Percentiles rank a stretch among this genome's conserved stretches.
Conservation (phyloP, 2,329 filamentous ascomycete genomes). For the Byssothecium circinans region DNA sequence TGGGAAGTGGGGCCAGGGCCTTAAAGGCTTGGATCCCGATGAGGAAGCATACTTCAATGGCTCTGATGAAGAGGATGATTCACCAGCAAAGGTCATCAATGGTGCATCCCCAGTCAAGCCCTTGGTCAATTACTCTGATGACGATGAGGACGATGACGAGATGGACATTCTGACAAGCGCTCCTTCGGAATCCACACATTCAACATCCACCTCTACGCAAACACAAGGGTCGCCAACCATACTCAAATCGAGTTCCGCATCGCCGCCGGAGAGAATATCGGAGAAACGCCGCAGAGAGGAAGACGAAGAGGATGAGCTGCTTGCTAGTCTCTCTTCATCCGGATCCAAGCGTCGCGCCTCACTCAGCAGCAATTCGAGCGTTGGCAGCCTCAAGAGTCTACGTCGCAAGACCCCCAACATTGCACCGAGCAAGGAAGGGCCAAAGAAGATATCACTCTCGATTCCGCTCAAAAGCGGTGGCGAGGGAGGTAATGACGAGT, state of each 20-base stretch:
- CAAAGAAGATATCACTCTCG: constrained; percentile 47
- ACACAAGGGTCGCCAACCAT: constrained; percentile 27
- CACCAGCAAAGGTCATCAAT: constrained; percentile 52
- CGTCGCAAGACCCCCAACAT: constrained; percentile 48
- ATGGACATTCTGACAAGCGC: constrained; percentile 57
- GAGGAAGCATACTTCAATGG: constrained; percentile 95
- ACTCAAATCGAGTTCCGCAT: constrained; percentile 23
- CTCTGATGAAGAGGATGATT: constrained; percentile 75
- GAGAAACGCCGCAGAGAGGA: constrained; percentile 92
- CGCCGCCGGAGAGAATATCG: constrained; percentile 71
- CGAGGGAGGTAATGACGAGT: constrained; percentile 36
- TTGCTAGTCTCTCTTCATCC: constrained; percentile 74
- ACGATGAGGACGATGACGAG: constrained; percentile 69
- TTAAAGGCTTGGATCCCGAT: constrained; percentile 80
- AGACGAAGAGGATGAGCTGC: constrained; percentile 80
- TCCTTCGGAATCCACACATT: constrained; percentile 35
- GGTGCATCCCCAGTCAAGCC: constrained; percentile 65
- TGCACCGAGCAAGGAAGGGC: constrained; percentile 47
- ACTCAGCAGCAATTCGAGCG: constrained; percentile 37
- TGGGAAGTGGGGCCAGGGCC: constrained; percentile 64
- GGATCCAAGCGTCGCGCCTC: constrained; percentile 50
- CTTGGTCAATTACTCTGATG: constrained; percentile 88
- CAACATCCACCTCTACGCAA: constrained; percentile 24
- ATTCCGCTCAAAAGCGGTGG: constrained; percentile 44
- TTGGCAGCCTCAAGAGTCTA: constrained; percentile 39